Conservation (phyloP, 129 eudicot genomes). For the Silybum marianum region DNA sequence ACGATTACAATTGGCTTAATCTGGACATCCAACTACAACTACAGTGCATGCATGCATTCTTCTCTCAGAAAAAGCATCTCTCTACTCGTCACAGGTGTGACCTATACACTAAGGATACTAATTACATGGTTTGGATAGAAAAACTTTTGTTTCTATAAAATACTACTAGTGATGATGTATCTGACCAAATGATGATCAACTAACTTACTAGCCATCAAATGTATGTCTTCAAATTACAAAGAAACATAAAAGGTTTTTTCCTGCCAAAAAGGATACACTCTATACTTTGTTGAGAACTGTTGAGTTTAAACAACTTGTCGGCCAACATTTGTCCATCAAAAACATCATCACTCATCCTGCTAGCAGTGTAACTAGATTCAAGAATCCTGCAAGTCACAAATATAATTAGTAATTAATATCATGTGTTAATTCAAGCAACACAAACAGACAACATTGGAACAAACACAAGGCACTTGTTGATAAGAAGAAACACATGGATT, state of each 20-base stretch:
- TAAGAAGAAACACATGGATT: neutral
- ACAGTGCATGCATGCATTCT: neutral
- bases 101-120: conserved; percentile 6
- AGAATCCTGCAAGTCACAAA: conserved; percentile 34
- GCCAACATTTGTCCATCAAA: conserved; percentile 69
- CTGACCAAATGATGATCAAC: neutral
- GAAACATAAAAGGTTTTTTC: neutral
- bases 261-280: conserved; percentile 82
- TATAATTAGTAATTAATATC: conserved; percentile 2
- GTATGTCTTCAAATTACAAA: conserved; percentile 8
- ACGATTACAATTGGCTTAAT: neutral
- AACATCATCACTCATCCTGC: conserved; percentile 77
- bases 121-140: conserved; percentile 5
- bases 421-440: neutral
- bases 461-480: neutral
- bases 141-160: neutral
- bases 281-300: conserved; percentile 93
- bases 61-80: neutral
- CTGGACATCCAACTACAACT: conserved; percentile 7
- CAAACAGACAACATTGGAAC: neutral
- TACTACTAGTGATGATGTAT: conserved; percentile 2
- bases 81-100: neutral
- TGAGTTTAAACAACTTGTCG: conserved; percentile 84
- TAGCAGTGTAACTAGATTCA: conserved; percentile 33
- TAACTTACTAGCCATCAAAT: neutral